Evolutionary conservation across 1,139 yeast species (phyloP).

Genomic region (Pichia sp.): DNA sequence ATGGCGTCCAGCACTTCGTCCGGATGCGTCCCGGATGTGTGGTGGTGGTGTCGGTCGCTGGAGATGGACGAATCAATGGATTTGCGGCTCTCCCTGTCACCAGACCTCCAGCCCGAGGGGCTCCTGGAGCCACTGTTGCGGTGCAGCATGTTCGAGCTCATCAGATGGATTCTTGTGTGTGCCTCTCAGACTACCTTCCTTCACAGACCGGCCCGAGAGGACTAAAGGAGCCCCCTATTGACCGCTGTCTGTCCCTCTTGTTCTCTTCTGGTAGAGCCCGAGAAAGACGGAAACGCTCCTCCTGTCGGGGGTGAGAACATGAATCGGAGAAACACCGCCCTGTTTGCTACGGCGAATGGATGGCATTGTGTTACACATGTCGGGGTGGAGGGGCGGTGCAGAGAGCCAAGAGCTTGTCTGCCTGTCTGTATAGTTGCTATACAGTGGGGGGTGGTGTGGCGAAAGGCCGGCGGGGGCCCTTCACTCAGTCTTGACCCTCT

Average conservation of each 20-base stretch:
- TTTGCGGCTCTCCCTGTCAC: constrained; percentile 1
- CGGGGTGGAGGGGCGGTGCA: background rate
- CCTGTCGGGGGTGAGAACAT: background rate
- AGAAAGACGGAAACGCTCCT: background rate
- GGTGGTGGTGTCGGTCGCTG: background rate
- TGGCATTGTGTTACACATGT: background rate
- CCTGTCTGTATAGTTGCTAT: too few relatives aligned
- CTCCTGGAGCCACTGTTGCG: background rate
- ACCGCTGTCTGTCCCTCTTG: background rate
- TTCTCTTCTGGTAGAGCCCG: background rate
- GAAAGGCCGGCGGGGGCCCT: background rate
- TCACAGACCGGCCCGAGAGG: background rate
- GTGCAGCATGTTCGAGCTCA: background rate
- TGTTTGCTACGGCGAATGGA: background rate
- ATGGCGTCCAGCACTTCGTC: constrained; percentile 4
- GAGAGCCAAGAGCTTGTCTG: background rate
- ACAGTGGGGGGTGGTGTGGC: too few relatives aligned
- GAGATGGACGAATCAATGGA: constrained; percentile 1
- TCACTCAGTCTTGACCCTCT: constrained; percentile 18
- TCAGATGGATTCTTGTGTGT: background rate
- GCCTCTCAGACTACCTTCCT: background rate
- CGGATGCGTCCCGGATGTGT: background rate
- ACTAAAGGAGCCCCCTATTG: background rate
- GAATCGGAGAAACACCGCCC: background rate
- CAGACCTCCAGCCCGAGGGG: background rate